phyloP scores from a whole-genome alignment of 176 grass and related monocot species.

The Triticum monococcum region DNA sequence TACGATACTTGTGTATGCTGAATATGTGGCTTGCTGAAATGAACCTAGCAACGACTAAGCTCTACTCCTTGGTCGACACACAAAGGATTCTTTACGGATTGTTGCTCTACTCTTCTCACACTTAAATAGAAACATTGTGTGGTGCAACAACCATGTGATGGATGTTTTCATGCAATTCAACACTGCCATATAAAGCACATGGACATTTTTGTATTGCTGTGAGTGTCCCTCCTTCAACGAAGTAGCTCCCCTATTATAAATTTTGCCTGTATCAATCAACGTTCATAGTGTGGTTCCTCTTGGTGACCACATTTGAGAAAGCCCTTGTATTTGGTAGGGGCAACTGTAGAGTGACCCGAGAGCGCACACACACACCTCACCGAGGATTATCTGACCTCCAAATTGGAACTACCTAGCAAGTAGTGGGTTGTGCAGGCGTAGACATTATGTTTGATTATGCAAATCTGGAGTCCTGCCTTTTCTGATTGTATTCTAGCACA shows the following conservation, averaged over 20 bases:
- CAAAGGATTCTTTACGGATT: no score
- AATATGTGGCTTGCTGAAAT: neutral
- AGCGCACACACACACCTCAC: no score
- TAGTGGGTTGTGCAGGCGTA: neutral
- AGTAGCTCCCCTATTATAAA: no score
- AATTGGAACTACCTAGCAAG: neutral
- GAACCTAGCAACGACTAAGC: no score
- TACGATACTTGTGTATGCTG: neutral
- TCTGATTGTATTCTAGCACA: neutral
- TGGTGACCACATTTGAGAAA: neutral
- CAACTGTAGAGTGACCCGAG: no score
- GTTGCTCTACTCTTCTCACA: neutral
- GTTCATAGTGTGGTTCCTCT: no score
- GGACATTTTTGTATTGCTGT: neutral
- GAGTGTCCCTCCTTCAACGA: neutral
- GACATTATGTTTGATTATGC: neutral
- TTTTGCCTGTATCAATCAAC: no score
- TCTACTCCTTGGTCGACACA: no score
- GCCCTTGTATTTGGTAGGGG: no score
- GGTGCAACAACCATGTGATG: neutral
- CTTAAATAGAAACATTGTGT: neutral
- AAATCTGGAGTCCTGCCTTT: neutral
- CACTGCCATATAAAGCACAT: neutral
- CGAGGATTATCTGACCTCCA: no score
- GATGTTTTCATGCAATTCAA: neutral